Evolutionary conservation across 352 stramenopile species (phyloP).

Genomic region (Globisporangium middletonii): DNA sequence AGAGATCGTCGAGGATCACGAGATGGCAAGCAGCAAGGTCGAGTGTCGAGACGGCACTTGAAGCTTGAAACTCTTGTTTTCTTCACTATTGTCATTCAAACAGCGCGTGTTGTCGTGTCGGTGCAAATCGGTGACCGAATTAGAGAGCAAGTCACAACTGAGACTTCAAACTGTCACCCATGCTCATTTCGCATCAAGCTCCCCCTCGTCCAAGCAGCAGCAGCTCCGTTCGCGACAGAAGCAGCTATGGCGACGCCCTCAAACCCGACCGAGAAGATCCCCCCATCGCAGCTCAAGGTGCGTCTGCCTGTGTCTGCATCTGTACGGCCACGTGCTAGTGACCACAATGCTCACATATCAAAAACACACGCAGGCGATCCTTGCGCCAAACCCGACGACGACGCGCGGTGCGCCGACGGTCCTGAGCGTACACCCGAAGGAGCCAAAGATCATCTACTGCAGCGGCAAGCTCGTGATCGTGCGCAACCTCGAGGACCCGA

Average conservation of each 20-base stretch:
- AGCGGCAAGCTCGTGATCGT: constrained; percentile 90
- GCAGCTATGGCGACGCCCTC: constrained; percentile 35
- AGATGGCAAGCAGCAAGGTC: no score
- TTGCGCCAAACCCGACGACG: constrained; percentile 66
- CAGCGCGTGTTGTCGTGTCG: no score
- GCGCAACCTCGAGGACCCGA: constrained; percentile 79
- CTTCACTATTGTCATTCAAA: no score
- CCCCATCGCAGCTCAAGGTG: constrained; percentile 43
- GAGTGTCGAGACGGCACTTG: not conserved
- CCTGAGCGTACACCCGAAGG: constrained; percentile 75
- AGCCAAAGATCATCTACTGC: constrained; percentile 90
- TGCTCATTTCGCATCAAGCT: constrained; percentile 4
- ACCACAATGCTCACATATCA: not conserved
- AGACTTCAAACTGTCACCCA: no score
- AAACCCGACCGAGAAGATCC: constrained; percentile 66
- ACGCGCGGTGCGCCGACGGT: constrained; percentile 65
- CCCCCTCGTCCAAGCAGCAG: constrained; percentile 1
- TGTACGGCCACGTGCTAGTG: not conserved
- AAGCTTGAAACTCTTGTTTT: no score
- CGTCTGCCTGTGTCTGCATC: not conserved
- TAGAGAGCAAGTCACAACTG: no score
- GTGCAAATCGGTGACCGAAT: no score
- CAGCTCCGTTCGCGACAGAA: not conserved
- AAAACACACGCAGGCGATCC: constrained; percentile 26
- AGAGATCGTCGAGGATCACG: no score